Percentiles rank a stretch among this genome's conserved stretches.
Evolutionary conservation across 441 rosid genomes (phyloP).

Genomic region (Euphorbia corollata): DNA sequence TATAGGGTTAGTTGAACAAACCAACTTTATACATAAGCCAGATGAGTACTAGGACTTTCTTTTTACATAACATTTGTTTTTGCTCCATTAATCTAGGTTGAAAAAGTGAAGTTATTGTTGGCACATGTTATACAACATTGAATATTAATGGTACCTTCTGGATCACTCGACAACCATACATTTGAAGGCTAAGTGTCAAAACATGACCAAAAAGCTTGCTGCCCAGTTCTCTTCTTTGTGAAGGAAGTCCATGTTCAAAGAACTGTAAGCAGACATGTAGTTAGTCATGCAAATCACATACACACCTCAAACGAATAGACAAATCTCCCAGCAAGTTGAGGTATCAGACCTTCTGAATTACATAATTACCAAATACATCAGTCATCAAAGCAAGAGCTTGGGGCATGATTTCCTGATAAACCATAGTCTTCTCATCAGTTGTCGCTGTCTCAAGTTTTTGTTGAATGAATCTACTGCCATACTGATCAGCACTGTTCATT

Average conservation of each 20-base stretch:
- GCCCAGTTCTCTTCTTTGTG: slow-evolving; percentile 58
- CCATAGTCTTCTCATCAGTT: slow-evolving; percentile 53
- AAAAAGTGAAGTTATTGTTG: neutral
- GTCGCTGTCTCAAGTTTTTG: slow-evolving; percentile 72
- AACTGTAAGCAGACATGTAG: slow-evolving; percentile 31
- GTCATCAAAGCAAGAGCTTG: slow-evolving; percentile 58
- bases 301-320: neutral
- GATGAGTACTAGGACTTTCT: neutral
- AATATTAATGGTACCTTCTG: slow-evolving; percentile 48
- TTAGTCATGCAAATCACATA: neutral
- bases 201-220: slow-evolving; percentile 61
- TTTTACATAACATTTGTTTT: neutral
- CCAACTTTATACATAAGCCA: neutral
- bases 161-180: slow-evolving; percentile 81
- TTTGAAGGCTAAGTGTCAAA: slow-evolving; percentile 66
- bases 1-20: neutral
- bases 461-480: slow-evolving; percentile 70
- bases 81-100: slow-evolving; percentile 3
- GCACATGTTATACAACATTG: neutral
- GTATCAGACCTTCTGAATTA: slow-evolving; percentile 55
- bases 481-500: slow-evolving; percentile 54
- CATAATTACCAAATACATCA: slow-evolving; percentile 75
- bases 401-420: slow-evolving; percentile 57
- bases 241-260: slow-evolving; percentile 64
- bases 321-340: neutral